These are phyloP conservation scores for Udeniomyces megalosporus DNA, from an alignment of 768 basidiomycete genomes.

Conservation along the genomic window DNA sequence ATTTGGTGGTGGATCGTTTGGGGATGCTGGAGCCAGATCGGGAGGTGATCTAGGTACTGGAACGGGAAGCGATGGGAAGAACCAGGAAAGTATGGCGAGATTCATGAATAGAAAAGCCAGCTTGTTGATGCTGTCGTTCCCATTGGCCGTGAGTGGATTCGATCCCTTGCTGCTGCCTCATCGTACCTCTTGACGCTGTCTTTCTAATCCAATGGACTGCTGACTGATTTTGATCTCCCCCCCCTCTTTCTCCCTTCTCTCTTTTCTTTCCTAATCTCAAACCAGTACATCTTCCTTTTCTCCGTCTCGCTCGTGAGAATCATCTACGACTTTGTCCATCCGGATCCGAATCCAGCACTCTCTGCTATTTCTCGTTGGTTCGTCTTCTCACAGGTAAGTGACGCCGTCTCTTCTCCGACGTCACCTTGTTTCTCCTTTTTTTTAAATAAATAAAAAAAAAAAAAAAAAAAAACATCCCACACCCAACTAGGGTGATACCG, in stretches of 20 bases:
- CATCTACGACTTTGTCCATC: constrained; percentile 24
- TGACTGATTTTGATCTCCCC: no score
- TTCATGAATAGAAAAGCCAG: constrained; percentile 31
- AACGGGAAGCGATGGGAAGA: constrained; percentile 1
- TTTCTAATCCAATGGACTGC: no score
- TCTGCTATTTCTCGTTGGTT: constrained; percentile 29
- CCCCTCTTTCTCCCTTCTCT: constrained; percentile 17
- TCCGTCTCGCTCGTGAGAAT: constrained; percentile 29
- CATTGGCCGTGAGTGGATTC: constrained; percentile 24
- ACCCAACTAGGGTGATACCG: no score
- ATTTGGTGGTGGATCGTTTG: background rate
- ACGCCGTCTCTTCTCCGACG: background rate
- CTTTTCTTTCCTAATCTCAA: constrained; percentile 29
- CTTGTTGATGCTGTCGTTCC: constrained; percentile 30
- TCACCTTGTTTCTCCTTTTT: background rate
- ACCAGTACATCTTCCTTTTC: constrained; percentile 28
- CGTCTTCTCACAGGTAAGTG: constrained; percentile 7
- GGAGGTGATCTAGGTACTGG: background rate
- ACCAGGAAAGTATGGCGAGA: constrained; percentile 25
- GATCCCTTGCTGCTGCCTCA: background rate
- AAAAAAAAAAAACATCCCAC: no score
- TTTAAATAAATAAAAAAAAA: no score
- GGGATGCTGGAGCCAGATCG: background rate
- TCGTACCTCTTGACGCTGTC: no score
- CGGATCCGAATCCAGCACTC: constrained; percentile 9